These are phyloP conservation scores for Corymbia calophylla DNA, from an alignment of 441 rosid species.

Conservation along the genomic window DNA sequence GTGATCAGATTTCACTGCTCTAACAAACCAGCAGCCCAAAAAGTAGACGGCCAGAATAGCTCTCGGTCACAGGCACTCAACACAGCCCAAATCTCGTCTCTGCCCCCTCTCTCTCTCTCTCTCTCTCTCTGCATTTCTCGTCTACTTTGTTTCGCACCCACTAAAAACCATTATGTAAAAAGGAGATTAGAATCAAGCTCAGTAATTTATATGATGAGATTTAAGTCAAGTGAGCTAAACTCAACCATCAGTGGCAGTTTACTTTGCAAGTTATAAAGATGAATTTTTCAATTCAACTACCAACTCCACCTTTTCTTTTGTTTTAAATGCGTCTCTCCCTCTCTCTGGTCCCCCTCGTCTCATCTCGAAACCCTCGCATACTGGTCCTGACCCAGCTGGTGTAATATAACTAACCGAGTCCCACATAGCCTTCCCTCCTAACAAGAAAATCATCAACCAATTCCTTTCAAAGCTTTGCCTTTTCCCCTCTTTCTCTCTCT, in stretches of 20 bases:
- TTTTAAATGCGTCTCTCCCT: constrained; percentile 13
- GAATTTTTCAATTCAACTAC: not conserved
- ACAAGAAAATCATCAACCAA: not conserved
- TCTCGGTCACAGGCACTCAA: not conserved
- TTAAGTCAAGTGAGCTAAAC: not conserved
- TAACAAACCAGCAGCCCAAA: constrained; percentile 4
- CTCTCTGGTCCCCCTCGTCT: constrained; percentile 1
- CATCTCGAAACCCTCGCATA: not conserved
- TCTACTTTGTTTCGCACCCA: not conserved
- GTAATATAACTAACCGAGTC: not conserved
- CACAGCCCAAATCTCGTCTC: constrained; percentile 28
- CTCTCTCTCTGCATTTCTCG: constrained; percentile 3
- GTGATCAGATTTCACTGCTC: not conserved
- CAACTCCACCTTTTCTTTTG: not conserved
- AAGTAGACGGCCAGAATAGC: constrained; percentile 13
- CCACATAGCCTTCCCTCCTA: not conserved
- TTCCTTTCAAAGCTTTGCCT: not conserved
- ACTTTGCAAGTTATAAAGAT: not conserved
- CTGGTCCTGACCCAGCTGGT: not conserved
- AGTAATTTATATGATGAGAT: not conserved
- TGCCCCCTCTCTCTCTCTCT: constrained; percentile 3
- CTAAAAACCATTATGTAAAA: not conserved
- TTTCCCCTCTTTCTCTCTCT: not conserved
- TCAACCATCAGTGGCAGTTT: not conserved
- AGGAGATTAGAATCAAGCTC: not conserved